Evolutionary conservation across 2,329 filamentous ascomycete genomes (phyloP).

Genomic region (Mycosphaerella sp.): DNA sequence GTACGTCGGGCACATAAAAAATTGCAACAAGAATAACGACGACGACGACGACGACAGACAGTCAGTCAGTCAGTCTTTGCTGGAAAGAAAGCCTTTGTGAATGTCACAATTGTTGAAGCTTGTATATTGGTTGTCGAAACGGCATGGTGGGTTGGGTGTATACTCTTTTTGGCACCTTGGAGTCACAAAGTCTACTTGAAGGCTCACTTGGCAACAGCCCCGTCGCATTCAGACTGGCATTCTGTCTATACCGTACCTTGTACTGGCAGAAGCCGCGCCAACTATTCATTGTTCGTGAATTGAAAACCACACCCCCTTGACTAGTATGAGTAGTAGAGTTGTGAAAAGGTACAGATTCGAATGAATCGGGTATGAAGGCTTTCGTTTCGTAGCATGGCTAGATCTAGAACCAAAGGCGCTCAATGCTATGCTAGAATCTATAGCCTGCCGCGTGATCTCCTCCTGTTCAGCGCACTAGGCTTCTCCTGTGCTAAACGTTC

Average conservation of each 20-base stretch:
- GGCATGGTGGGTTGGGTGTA: too few species aligned
- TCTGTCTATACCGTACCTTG: too few species aligned
- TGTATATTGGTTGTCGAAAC: neutral
- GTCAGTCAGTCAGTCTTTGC: neutral
- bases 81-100: neutral
- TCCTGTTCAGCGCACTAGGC: constrained; percentile 2
- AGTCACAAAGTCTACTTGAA: too few species aligned
- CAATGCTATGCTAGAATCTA: constrained; percentile 8
- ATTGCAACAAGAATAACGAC: too few species aligned
- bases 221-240: too few species aligned
- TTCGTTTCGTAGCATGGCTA: constrained; percentile 1
- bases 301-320: too few species aligned
- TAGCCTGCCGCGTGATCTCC: constrained; percentile 3
- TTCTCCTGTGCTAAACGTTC: constrained; percentile 3
- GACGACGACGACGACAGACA: neutral
- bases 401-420: neutral
- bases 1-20: neutral
- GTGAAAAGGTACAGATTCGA: too few species aligned
- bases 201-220: too few species aligned
- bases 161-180: too few species aligned
- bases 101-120: neutral
- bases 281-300: too few species aligned
- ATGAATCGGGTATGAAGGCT: neutral
- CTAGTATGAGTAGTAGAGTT: too few species aligned
- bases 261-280: too few species aligned